Evolutionary conservation across 2,329 filamentous ascomycete species (phyloP).

Genomic region (Hymenoscyphus salicellus): DNA sequence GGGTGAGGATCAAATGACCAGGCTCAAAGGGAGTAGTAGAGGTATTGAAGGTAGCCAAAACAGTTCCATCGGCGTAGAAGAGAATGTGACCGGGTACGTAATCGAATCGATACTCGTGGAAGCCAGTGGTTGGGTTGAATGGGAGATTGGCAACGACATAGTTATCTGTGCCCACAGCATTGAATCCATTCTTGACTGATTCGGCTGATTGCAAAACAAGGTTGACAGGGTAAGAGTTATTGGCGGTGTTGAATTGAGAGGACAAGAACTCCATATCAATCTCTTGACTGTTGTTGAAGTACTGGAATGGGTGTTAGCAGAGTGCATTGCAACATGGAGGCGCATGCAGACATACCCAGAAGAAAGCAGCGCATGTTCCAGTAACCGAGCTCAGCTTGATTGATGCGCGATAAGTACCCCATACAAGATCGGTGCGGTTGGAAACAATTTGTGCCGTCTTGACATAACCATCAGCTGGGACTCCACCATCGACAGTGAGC

Average conservation of each 20-base stretch:
- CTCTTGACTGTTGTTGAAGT: constrained; percentile 74
- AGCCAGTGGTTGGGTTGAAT: constrained; percentile 63
- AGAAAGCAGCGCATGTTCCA: constrained; percentile 71
- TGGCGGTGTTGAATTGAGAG: constrained; percentile 53
- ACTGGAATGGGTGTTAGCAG: constrained; percentile 45
- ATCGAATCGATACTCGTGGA: constrained; percentile 80
- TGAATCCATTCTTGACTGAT: constrained; percentile 57
- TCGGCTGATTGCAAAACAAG: constrained; percentile 70
- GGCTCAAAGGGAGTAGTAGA: constrained; percentile 55
- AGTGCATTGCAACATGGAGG: background rate
- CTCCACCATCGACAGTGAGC: constrained; percentile 50
- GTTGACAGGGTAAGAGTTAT: constrained; percentile 59
- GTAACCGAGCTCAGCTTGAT: constrained; percentile 53
- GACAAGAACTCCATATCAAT: constrained; percentile 81
- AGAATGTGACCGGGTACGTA: constrained; percentile 60
- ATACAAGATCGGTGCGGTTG: constrained; percentile 59
- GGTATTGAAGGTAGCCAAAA: constrained; percentile 56
- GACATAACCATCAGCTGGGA: constrained; percentile 50
- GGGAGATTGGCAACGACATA: constrained; percentile 58
- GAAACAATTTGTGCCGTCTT: constrained; percentile 63
- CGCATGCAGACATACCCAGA: constrained; percentile 56
- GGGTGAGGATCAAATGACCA: constrained; percentile 68
- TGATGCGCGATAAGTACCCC: constrained; percentile 64
- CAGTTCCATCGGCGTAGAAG: constrained; percentile 65
- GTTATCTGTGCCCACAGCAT: constrained; percentile 57